Evolutionary conservation across 2,329 filamentous ascomycete species (phyloP).

Genomic region (Orbilia brochopaga): DNA sequence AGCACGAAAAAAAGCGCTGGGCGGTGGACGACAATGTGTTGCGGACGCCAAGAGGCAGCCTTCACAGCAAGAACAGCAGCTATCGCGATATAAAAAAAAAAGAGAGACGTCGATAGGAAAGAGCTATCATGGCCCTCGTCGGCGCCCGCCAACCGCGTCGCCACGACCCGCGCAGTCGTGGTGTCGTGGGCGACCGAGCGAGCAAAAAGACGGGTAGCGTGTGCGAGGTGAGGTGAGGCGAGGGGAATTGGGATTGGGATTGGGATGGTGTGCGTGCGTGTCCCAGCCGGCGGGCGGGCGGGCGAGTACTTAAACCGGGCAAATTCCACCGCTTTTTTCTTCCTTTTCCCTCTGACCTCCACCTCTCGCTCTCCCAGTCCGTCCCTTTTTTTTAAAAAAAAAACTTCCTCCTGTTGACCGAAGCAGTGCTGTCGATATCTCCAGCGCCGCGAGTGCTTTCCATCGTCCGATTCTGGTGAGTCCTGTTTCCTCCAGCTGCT

Average conservation of each 20-base stretch:
- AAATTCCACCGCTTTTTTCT: slow-evolving; percentile 40
- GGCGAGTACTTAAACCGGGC: slow-evolving; percentile 48
- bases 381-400: too few relatives aligned
- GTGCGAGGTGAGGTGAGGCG: slow-evolving; percentile 7
- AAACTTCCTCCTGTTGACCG: slow-evolving; percentile 5
- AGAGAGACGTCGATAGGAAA: slow-evolving; percentile 11
- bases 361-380: slow-evolving; percentile 2
- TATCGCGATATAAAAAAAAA: slow-evolving; percentile 22
- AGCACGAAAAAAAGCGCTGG: too few relatives aligned
- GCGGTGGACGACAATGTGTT: slow-evolving; percentile 27
- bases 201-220: slow-evolving; percentile 1
- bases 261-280: slow-evolving; percentile 22
- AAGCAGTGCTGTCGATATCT: background rate
- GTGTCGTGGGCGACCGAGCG: slow-evolving; percentile 14
- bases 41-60: slow-evolving; percentile 33
- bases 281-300: slow-evolving; percentile 16
- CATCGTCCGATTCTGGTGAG: too few relatives aligned
- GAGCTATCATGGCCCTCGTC: slow-evolving; percentile 2
- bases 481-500: too few relatives aligned
- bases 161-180: background rate
- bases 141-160: background rate
- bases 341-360: slow-evolving; percentile 26
- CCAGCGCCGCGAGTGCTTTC: too few relatives aligned
- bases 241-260: background rate
- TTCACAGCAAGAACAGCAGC: slow-evolving; percentile 11